Evolutionary conservation across 805 yeast genomes (phyloP).

Genomic region (Spathaspora boniae): DNA sequence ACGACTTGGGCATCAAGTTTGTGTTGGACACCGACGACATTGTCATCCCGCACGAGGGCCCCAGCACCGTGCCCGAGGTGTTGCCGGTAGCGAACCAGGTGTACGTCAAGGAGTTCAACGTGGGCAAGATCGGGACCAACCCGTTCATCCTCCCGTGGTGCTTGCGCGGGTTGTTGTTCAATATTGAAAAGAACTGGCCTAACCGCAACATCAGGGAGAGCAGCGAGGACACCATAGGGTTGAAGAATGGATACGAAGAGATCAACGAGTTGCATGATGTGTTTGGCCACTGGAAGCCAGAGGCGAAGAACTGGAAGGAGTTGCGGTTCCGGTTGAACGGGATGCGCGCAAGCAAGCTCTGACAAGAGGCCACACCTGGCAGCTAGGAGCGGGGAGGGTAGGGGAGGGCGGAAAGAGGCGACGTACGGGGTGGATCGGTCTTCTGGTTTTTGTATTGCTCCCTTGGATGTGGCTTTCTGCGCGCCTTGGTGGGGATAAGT

Average conservation of each 20-base stretch:
- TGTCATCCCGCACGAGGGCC: constrained; percentile 26
- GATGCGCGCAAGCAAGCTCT: constrained; percentile 37
- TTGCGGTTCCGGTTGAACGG: constrained; percentile 75
- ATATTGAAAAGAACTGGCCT: constrained; percentile 47
- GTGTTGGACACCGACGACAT: constrained; percentile 71
- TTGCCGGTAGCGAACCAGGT: constrained; percentile 34
- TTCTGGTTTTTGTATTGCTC: too few species aligned
- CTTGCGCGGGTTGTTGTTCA: constrained; percentile 75
- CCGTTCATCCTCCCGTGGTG: constrained; percentile 94
- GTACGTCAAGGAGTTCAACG: constrained; percentile 47
- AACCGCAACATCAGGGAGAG: constrained; percentile 38
- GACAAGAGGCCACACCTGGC: neutral
- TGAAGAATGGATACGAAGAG: constrained; percentile 44
- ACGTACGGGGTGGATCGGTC: too few species aligned
- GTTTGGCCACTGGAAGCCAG: constrained; percentile 87
- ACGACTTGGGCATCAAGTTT: constrained; percentile 72
- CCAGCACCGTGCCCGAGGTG: constrained; percentile 6
- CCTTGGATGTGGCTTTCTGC: too few species aligned
- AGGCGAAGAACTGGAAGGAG: constrained; percentile 74
- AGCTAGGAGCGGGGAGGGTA: too few species aligned
- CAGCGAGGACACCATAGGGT: constrained; percentile 14
- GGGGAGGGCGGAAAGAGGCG: too few species aligned
- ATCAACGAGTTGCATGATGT: constrained; percentile 59
- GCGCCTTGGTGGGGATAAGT: too few species aligned
- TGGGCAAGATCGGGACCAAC: constrained; percentile 67